Evolutionary conservation across 371 early-diverging fungal species (phyloP).

Genomic region (Mucor sp.): DNA sequence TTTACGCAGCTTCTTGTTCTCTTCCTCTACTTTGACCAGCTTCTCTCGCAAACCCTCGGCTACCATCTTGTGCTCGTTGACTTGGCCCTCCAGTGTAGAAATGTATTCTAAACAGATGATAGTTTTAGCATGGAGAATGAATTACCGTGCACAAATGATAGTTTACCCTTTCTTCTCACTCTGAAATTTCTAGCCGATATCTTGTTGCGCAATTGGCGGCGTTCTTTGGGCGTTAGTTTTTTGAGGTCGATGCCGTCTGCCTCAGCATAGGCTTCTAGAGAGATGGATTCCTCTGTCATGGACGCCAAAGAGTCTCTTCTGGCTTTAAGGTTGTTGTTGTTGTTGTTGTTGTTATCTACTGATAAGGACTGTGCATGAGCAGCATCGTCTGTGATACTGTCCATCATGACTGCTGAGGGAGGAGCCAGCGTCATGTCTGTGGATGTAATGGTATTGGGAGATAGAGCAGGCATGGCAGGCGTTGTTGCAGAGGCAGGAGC

Average conservation of each 20-base stretch:
- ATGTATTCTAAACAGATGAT: slow-evolving; percentile 68
- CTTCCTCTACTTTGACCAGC: slow-evolving; percentile 51
- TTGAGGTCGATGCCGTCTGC: slow-evolving; percentile 52
- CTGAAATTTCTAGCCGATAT: slow-evolving; percentile 89
- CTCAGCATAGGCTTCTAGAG: slow-evolving; percentile 34
- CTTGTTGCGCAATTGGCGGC: slow-evolving; percentile 86
- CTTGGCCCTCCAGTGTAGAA: slow-evolving; percentile 77
- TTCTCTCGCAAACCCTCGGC: slow-evolving; percentile 51
- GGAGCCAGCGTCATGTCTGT: slow-evolving; percentile 1
- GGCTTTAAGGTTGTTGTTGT: background rate
- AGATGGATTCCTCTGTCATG: slow-evolving; percentile 19
- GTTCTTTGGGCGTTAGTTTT: slow-evolving; percentile 77
- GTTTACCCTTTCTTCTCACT: slow-evolving; percentile 79
- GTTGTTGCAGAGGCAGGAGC: background rate
- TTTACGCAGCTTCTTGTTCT: slow-evolving; percentile 59
- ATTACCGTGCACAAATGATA: background rate
- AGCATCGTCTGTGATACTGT: background rate
- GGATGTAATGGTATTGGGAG: slow-evolving; percentile 2
- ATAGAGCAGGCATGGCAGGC: slow-evolving; percentile 3
- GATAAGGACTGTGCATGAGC: background rate
- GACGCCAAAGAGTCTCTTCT: slow-evolving; percentile 16
- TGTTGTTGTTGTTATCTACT: background rate
- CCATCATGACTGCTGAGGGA: background rate
- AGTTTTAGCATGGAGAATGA: background rate
- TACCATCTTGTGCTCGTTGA: slow-evolving; percentile 66